A percentile compares a stretch with the other conserved stretches of the same genome.
phyloP scores from a whole-genome alignment of 768 basidiomycete genomes.

The Collybiopsis luxurians region DNA sequence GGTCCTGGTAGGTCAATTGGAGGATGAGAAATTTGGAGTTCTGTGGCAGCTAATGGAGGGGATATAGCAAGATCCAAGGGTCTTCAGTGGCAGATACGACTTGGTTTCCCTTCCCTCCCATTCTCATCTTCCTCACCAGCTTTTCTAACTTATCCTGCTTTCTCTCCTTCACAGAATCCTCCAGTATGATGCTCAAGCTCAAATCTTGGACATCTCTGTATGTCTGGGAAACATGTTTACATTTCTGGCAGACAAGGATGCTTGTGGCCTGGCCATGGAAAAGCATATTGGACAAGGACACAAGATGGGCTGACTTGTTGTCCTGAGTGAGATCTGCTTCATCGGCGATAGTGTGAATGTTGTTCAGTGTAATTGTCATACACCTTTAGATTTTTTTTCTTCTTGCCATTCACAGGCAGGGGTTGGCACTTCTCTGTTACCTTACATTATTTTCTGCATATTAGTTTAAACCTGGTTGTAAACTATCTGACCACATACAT shows the following conservation, averaged over 20 bases:
- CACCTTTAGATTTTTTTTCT: conserved; percentile 34
- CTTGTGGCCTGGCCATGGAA: conserved; percentile 88
- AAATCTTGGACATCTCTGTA: conserved; percentile 95
- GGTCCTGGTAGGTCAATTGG: not conserved
- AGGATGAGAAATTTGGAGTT: conserved; percentile 7
- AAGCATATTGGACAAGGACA: conserved; percentile 83
- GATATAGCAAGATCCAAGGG: not conserved
- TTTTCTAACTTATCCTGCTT: conserved; percentile 78
- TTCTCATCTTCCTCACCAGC: conserved; percentile 62
- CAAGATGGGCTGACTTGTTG: conserved; percentile 42
- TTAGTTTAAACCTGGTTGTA: not conserved
- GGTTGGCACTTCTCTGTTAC: conserved; percentile 75
- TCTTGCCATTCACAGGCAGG: conserved; percentile 31
- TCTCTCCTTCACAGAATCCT: conserved; percentile 68
- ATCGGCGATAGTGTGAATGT: conserved; percentile 5
- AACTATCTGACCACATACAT: conserved; percentile 47
- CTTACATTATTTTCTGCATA: conserved; percentile 31
- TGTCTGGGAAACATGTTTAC: conserved; percentile 90
- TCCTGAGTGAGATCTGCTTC: conserved; percentile 24
- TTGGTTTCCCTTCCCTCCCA: conserved; percentile 3
- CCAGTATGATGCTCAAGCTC: conserved; percentile 82
- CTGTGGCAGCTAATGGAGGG: not conserved
- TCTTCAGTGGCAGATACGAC: not conserved
- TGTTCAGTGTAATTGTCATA: conserved; percentile 15
- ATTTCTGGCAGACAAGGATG: conserved; percentile 91